Conservation (phyloP, 768 basidiomycete genomes). For the Candolleomyces efflorescens region DNA sequence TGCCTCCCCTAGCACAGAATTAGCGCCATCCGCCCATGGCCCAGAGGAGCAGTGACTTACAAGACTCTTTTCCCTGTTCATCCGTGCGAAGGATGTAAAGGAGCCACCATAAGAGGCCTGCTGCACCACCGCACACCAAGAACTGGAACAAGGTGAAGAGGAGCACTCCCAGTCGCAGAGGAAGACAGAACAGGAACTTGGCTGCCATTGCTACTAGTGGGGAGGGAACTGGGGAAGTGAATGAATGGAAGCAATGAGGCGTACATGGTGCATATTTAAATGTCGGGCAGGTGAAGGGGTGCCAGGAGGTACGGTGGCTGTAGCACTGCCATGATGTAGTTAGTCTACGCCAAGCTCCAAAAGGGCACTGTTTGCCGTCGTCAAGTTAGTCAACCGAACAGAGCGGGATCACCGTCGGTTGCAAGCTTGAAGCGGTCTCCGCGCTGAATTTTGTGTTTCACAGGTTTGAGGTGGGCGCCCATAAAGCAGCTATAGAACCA, state of each 20-base stretch:
- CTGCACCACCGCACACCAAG: conserved; percentile 25
- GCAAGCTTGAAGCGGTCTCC: too few relatives aligned
- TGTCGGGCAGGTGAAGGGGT: neutral
- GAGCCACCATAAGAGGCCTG: conserved; percentile 28
- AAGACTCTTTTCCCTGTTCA: conserved; percentile 17
- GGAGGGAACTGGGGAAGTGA: conserved; percentile 2
- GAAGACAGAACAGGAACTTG: conserved; percentile 40
- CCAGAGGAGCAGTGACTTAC: neutral
- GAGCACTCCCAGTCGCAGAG: conserved; percentile 38
- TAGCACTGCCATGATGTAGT: neutral
- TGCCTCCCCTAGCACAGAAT: conserved; percentile 16
- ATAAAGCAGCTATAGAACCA: too few relatives aligned
- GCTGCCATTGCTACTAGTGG: conserved; percentile 24
- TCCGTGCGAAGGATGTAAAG: conserved; percentile 16
- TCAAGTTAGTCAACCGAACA: too few relatives aligned
- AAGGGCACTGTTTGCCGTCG: neutral
- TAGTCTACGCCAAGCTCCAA: neutral
- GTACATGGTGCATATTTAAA: neutral
- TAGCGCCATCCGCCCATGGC: neutral
- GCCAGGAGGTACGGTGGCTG: neutral
- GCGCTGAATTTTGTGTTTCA: too few relatives aligned
- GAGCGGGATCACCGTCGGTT: too few relatives aligned
- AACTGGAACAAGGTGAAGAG: conserved; percentile 38
- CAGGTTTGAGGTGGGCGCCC: too few relatives aligned
- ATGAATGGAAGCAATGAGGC: conserved; percentile 1